phyloP scores from a whole-genome alignment of 805 yeast species.

The Kodamaea lidongshanica region DNA sequence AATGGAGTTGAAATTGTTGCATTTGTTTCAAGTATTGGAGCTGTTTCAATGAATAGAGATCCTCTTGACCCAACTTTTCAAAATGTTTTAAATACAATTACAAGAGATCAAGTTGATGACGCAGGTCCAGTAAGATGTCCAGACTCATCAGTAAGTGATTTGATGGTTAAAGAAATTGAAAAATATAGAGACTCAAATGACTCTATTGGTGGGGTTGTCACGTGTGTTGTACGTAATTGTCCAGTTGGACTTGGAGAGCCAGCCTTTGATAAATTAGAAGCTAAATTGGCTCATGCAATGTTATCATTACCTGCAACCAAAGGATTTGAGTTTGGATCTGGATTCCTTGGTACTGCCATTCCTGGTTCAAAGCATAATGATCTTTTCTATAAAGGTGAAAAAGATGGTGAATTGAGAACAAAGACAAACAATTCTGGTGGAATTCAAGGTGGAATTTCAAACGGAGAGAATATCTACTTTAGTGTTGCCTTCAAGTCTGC shows the following conservation, averaged over 20 bases:
- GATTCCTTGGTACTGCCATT: conserved; percentile 81
- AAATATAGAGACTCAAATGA: conserved; percentile 79
- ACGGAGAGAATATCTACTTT: conserved; percentile 93
- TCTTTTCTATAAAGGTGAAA: conserved; percentile 61
- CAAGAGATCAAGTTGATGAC: conserved; percentile 83
- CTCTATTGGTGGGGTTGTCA: conserved; percentile 96
- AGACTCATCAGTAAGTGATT: conserved; percentile 58
- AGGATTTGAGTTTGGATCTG: conserved; percentile 97
- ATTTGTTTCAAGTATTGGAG: conserved; percentile 90
- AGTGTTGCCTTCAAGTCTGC: conserved; percentile 97
- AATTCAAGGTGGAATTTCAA: conserved; percentile 95
- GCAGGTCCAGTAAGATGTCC: conserved; percentile 95
- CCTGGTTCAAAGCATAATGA: conserved; percentile 96
- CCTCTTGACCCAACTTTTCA: conserved; percentile 60
- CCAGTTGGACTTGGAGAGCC: conserved; percentile 99
- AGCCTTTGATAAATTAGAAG: conserved; percentile 93
- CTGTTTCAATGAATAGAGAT: conserved; percentile 67
- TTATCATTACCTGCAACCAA: conserved; percentile 95
- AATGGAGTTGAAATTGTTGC: conserved; percentile 91
- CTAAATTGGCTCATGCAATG: conserved; percentile 95
- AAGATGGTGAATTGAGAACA: conserved; percentile 66
- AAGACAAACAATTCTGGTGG: conserved; percentile 93
- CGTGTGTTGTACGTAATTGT: conserved; percentile 90
- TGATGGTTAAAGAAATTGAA: conserved; percentile 84
- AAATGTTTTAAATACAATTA: conserved; percentile 61